Base-by-base conservation (phyloP, 805 yeast species). In the Candida golubevii region DNA sequence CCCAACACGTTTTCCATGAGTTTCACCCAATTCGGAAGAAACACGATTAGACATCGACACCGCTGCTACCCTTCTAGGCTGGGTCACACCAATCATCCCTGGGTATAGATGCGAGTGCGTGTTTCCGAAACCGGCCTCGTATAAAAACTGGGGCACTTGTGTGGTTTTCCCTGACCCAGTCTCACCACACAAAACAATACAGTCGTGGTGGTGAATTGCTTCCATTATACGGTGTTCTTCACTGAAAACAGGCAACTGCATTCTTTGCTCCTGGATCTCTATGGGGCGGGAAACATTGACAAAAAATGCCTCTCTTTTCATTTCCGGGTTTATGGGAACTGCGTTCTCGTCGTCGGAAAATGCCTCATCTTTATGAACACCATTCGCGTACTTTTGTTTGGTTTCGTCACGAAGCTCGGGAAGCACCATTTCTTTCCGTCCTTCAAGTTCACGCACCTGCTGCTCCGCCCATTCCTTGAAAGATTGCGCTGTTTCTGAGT, bases 141-240 rank as follows among this genome's bases (percentile, higher is more conserved):
- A 88, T 36, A 93, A 66, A 58, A 93, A 93, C 61, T 93, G 99
- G 0, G 99, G 99, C 6, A 93, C 90, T 66, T 93, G 99, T 0
- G 99, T 93, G 1, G 99, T 93, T 63, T 93, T 93, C 66, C 99
- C 99, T 2, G 97, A 89, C 56, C 99, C 99, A 1, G 99, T 93
- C 57, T 90, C 98, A 73, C 99, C 99, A 69, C 97, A 91, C 26
- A 93, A 75, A 11, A 93, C 83, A 0, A 90, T 81, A 48, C 91
- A 85, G 57, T 90, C 97, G 58, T 91, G 86, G 57, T 91, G 95
- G 60, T 86, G 87, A 40, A 93, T 78, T 1, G 97, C 96, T 61
- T 93, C 99, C 97, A 93, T 88, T 39, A 93, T 86, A 44, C 81
- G 72, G 61, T 88, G 96, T 58, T 93, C 99, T 62, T 88, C 96